Base-by-base conservation (phyloP, 164 flowering plant species). In the Tinospora cordifolia region DNA sequence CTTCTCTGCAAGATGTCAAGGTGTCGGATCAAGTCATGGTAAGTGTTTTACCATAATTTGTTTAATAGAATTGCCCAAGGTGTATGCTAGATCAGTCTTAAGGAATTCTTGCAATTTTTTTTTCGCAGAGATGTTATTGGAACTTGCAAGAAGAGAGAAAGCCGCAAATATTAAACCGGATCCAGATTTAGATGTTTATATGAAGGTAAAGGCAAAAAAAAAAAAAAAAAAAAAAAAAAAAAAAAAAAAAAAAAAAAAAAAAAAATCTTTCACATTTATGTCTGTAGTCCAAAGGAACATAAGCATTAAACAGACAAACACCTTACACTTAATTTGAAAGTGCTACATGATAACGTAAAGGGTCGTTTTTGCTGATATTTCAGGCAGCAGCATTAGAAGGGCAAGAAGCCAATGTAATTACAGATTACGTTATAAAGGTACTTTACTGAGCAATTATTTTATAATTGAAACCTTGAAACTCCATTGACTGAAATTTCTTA, bases 381-480 rank as follows among this genome's bases (percentile, higher is more conserved):
- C 74, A 88, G 93, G 91, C 89, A 38, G 82, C 86, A 66, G 82
- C 90, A 66, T 57, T 82, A 62, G 87, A 83, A 78, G 96, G 96
- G 13, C 87, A 90, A 69, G 84, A 90, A 74, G 78, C 84, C 21
- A 85, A 49, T 81, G 84, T 88, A 36, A 83, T 87, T 22, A 90
- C 91, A 72, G 96, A 92, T 69, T 92, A 92, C 73, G 74, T 86
- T 40, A 59, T 90, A 34, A 89, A 90, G 90, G 90, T 88, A 75
- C 6, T 7, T 4, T n/a, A 17, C 60, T 5, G 21, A 19, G 60
- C 24, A 19, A n/a, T 3, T 44, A 14, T 7, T 44, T 54, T 54
- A 0, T 8, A 54, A 51, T n/a, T 19, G 60, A 54, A 22, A 54
- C 6, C 24, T 54, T 54, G 60, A 54, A 54, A 10, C 21, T 2